These are phyloP conservation scores for Penicillium rolfsii DNA, from an alignment of 2,329 filamentous ascomycete species.

Conservation along the genomic window DNA sequence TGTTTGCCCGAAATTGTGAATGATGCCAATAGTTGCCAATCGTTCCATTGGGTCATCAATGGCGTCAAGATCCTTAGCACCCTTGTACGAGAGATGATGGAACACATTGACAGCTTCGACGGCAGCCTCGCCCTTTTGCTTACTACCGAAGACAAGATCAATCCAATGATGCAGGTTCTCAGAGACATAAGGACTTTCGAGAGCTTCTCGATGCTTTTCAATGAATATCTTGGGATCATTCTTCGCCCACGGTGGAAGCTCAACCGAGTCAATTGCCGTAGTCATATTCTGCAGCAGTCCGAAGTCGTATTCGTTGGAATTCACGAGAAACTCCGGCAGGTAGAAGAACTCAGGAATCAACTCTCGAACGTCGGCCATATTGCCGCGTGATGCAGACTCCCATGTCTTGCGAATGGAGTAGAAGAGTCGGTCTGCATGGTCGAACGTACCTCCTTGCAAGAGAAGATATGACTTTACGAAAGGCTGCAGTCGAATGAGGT, in stretches of 20 bases:
- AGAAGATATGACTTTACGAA: constrained; percentile 96
- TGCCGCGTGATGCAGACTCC: constrained; percentile 84
- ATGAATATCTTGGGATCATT: constrained; percentile 96
- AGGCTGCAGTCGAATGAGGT: constrained; percentile 89
- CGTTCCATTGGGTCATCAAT: constrained; percentile 88
- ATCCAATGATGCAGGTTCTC: constrained; percentile 92
- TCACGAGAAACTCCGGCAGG: constrained; percentile 90
- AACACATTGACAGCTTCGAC: constrained; percentile 93
- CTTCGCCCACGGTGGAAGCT: constrained; percentile 94
- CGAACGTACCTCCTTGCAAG: constrained; percentile 92
- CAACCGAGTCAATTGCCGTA: constrained; percentile 79
- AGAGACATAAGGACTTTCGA: constrained; percentile 92
- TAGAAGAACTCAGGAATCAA: constrained; percentile 98
- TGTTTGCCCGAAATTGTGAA: constrained; percentile 98
- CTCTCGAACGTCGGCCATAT: constrained; percentile 92
- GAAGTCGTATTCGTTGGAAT: constrained; percentile 93
- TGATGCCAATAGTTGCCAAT: constrained; percentile 88
- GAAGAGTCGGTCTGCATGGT: constrained; percentile 93
- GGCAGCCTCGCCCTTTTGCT: constrained; percentile 90
- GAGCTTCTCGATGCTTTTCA: constrained; percentile 88
- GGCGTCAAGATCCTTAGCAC: constrained; percentile 86
- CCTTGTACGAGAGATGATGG: constrained; percentile 92
- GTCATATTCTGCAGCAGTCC: constrained; percentile 80
- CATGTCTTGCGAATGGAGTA: constrained; percentile 90
- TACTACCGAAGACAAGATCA: constrained; percentile 89